phyloP scores from a whole-genome alignment of 345 rosid species.

The Luvunga scandens region DNA sequence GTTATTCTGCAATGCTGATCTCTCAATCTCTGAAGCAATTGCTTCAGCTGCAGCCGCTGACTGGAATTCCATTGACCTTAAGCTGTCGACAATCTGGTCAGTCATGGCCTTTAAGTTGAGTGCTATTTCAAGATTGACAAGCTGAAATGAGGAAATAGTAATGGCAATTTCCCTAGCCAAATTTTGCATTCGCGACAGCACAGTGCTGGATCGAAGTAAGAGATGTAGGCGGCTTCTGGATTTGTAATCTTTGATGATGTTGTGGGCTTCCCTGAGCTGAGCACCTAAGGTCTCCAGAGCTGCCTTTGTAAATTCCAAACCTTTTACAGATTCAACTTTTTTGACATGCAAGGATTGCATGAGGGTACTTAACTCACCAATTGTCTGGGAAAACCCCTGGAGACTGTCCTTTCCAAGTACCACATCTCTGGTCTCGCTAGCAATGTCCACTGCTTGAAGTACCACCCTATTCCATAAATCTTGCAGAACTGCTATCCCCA shows the following conservation, averaged over 20 bases:
- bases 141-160: constrained; percentile 41
- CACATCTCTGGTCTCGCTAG: constrained; percentile 34
- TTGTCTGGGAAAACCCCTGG: constrained; percentile 31
- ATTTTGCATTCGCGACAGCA: constrained; percentile 29
- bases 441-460: constrained; percentile 28
- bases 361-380: constrained; percentile 29
- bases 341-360: constrained; percentile 28
- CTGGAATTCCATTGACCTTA: constrained; percentile 36
- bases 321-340: constrained; percentile 33
- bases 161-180: constrained; percentile 43
- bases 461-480: constrained; percentile 42
- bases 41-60: constrained; percentile 22
- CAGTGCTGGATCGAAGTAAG: constrained; percentile 30
- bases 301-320: constrained; percentile 28
- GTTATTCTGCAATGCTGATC: constrained; percentile 19
- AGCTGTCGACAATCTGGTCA: constrained; percentile 17
- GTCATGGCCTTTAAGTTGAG: constrained; percentile 32
- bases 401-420: constrained; percentile 35
- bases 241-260: constrained; percentile 35
- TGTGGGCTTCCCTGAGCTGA: constrained; percentile 28
- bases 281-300: constrained; percentile 27
- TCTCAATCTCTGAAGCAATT: constrained; percentile 40
- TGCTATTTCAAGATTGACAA: constrained; percentile 38
- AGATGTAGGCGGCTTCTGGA: constrained; percentile 36
- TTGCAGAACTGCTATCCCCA: constrained; percentile 32